Evolutionary conservation across 768 basidiomycete genomes (phyloP), one percentile per base, ranked within the genome.

Genomic region (Pleurotus platypus): DNA sequence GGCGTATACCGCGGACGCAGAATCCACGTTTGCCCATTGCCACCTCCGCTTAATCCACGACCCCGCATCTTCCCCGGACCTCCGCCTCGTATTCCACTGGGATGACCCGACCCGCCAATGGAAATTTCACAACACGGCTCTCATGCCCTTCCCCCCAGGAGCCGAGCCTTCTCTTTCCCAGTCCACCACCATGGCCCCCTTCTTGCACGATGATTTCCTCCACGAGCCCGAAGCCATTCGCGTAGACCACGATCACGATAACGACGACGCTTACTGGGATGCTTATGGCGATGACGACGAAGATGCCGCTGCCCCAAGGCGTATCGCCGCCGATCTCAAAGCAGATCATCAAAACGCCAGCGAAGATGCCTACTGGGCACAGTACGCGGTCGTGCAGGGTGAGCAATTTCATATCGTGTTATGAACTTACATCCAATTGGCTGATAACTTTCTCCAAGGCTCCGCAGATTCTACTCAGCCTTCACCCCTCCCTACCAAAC

Each of bases 321-420:
- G 60, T 40, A 30, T 50, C 57, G 56, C 38, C 50, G 57, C 61
- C 60, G 50, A 51, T 54, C 51, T 22, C 18, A 51, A 61, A 45
- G 39, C 58, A 58, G 72, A 69, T 37, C 11, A 54, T 30, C 51
- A 70, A 39, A 43, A 46, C 35, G 61, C 66, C 8, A 45, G 61
- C 16, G 78, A 80, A 63, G 89, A 89, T 58, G 86, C 85, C 5
- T 90, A 90, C 62, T 90, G 89, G 89, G 87, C 86, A 22, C 85
- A 79, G 60, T 90, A 90, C 67, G 74, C 85, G 27, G 74, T 76
- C 16, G 78, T 90, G 5, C 87, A 90, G 69, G 89, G 89, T 88
- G 56, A 63, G 71, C 63, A 20, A 15, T 6, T 27, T n/a, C 45
- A 57, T 30, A 30, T 22, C 26, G 26, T 27, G 4, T 55, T 8